These are phyloP conservation scores for Scleroderma bovista DNA, from an alignment of 768 basidiomycete species.

Conservation along the genomic window DNA sequence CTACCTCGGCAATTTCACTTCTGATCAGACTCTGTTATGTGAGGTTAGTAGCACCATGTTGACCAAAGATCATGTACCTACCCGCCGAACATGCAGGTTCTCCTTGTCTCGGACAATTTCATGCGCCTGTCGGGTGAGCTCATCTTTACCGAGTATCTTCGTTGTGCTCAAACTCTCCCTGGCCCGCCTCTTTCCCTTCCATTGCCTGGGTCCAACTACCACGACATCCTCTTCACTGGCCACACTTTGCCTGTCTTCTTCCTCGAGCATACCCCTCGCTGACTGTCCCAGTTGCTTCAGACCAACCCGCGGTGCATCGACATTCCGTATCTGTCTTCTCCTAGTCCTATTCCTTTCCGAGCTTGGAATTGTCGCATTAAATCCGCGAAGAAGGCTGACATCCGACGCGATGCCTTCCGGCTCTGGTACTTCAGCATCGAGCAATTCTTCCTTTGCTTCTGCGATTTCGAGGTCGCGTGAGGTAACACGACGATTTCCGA, in stretches of 20 bases:
- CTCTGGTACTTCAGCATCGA: conserved; percentile 68
- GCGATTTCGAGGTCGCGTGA: conserved; percentile 81
- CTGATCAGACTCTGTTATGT: conserved; percentile 67
- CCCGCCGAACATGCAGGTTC: conserved; percentile 84
- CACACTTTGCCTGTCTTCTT: conserved; percentile 42
- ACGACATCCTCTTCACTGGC: conserved; percentile 78
- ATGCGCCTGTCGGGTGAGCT: conserved; percentile 73
- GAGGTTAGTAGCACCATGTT: conserved; percentile 4
- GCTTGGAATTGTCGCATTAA: conserved; percentile 92
- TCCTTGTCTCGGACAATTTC: conserved; percentile 92
- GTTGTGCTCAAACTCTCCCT: conserved; percentile 63
- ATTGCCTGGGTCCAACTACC: conserved; percentile 37
- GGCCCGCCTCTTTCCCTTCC: conserved; percentile 41
- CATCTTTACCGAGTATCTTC: conserved; percentile 76
- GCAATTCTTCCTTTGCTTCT: conserved; percentile 75
- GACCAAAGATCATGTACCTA: conserved; percentile 26
- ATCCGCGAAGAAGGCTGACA: conserved; percentile 83
- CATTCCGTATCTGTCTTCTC: conserved; percentile 72
- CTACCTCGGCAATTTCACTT: conserved; percentile 84
- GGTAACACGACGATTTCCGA: conserved; percentile 63
- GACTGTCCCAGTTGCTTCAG: conserved; percentile 75
- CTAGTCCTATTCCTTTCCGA: conserved; percentile 74
- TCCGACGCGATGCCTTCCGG: conserved; percentile 62
- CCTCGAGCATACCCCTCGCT: conserved; percentile 63
- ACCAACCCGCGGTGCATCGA: conserved; percentile 71